A percentile compares a stretch with the other conserved stretches of the same genome.
Evolutionary conservation across 2,329 filamentous ascomycete genomes (phyloP).

Genomic region (Botryotinia narcissicola): DNA sequence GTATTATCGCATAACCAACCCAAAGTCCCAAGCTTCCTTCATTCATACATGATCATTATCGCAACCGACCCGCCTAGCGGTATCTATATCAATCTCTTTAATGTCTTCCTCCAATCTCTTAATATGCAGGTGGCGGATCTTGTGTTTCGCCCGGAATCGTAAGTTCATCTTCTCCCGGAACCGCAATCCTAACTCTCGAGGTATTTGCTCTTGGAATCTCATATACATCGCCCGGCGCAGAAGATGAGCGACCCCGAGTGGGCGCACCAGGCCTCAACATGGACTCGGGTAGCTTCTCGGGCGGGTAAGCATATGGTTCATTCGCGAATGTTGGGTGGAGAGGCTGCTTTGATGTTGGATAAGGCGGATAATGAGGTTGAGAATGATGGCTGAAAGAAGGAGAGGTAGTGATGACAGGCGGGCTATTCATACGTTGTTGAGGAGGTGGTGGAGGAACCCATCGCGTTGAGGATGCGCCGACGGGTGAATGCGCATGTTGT

Average conservation of each 20-base stretch:
- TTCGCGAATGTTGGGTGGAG: conserved; percentile 14
- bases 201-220: conserved; percentile 6
- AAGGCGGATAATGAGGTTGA: background rate
- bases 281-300: conserved; percentile 17
- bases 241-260: conserved; percentile 8
- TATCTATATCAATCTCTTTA: background rate
- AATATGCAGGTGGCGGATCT: conserved; percentile 18
- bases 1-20: background rate
- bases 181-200: conserved; percentile 19
- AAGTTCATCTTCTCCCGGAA: conserved; percentile 20
- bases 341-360: background rate
- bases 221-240: conserved; percentile 12
- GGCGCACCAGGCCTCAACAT: conserved; percentile 3
- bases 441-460: conserved; percentile 19
- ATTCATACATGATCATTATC: background rate
- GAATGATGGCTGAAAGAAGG: background rate
- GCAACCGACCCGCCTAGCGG: too few species aligned
- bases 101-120: conserved; percentile 3
- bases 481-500: background rate
- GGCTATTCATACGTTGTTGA: conserved; percentile 8
- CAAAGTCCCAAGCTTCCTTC: background rate
- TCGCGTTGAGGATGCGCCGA: background rate
- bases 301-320: conserved; percentile 17
- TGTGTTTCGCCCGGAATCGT: conserved; percentile 18
- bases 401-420: background rate